phyloP scores from a whole-genome alignment of 805 yeast species.

The Cyberlindnera amylophila region DNA sequence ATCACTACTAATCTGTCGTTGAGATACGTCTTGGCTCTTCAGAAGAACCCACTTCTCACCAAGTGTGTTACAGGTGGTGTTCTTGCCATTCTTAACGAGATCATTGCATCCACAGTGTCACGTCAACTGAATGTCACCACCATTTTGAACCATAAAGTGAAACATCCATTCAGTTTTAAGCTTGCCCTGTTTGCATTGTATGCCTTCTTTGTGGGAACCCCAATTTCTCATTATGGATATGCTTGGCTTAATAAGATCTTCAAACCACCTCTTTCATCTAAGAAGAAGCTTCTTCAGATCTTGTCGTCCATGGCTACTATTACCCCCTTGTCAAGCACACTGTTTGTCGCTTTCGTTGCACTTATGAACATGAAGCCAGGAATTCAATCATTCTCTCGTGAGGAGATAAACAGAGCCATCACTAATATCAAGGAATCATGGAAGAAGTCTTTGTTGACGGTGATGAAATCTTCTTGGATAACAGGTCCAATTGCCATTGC shows the following conservation, averaged over 20 bases:
- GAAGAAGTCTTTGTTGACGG: conserved; percentile 40
- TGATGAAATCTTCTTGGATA: conserved; percentile 50
- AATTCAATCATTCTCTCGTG: conserved; percentile 12
- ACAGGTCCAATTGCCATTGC: conserved; percentile 49
- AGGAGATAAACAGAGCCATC: conserved; percentile 16
- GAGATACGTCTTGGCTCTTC: conserved; percentile 36
- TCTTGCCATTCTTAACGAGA: conserved; percentile 54
- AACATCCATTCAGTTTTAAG: conserved; percentile 31
- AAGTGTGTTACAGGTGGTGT: conserved; percentile 55
- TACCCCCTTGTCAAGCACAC: conserved; percentile 48
- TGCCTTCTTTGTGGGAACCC: conserved; percentile 53
- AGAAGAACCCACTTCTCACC: conserved; percentile 52
- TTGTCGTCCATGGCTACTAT: conserved; percentile 48
- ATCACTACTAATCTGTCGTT: conserved; percentile 13
- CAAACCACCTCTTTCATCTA: conserved; percentile 38
- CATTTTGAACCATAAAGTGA: conserved; percentile 18
- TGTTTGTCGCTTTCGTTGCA: conserved; percentile 51
- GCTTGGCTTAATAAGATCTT: conserved; percentile 41
- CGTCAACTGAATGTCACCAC: conserved; percentile 36
- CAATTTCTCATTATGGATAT: conserved; percentile 54
- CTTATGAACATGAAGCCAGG: conserved; percentile 37
- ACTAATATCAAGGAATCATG: conserved; percentile 28
- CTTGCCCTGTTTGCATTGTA: conserved; percentile 52
- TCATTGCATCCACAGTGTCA: conserved; percentile 48
- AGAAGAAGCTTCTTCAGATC: conserved; percentile 45